Conservation (phyloP, 371 early-diverging fungal species). For the Circinella umbellata region DNA sequence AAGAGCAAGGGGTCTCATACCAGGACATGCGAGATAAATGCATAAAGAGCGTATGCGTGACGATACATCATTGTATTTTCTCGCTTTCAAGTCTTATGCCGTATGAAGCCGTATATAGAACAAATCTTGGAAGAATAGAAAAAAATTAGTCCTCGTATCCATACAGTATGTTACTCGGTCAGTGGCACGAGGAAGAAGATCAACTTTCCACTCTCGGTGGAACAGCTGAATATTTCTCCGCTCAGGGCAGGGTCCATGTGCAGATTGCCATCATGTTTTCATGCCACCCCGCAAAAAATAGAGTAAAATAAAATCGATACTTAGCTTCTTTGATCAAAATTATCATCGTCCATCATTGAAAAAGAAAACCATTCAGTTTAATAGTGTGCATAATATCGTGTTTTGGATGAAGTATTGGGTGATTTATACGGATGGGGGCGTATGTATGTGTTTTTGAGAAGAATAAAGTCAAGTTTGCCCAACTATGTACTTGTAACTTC, state of each 20-base stretch:
- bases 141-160: slow-evolving; percentile 4
- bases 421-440: slow-evolving; percentile 18
- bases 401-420: slow-evolving; percentile 18
- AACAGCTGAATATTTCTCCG: slow-evolving; percentile 27
- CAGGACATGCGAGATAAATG: slow-evolving; percentile 1
- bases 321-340: slow-evolving; percentile 1
- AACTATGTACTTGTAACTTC: too few relatives aligned
- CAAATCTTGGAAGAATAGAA: neutral
- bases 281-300: slow-evolving; percentile 27
- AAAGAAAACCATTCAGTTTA: slow-evolving; percentile 1
- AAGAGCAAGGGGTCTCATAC: slow-evolving; percentile 1
- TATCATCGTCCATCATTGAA: slow-evolving; percentile 2
- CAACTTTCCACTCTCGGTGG: slow-evolving; percentile 18
- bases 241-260: slow-evolving; percentile 33
- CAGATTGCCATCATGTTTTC: slow-evolving; percentile 30
- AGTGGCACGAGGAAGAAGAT: slow-evolving; percentile 14
- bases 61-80: neutral
- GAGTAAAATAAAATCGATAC: slow-evolving; percentile 13
- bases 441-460: neutral
- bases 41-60: neutral
- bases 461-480: too few relatives aligned
- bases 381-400: too few relatives aligned
- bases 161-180: slow-evolving; percentile 1
- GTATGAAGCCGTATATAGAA: slow-evolving; percentile 2
- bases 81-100: neutral